Base-by-base conservation (phyloP, 345 rosid genomes). In the Turnera subulata region DNA sequence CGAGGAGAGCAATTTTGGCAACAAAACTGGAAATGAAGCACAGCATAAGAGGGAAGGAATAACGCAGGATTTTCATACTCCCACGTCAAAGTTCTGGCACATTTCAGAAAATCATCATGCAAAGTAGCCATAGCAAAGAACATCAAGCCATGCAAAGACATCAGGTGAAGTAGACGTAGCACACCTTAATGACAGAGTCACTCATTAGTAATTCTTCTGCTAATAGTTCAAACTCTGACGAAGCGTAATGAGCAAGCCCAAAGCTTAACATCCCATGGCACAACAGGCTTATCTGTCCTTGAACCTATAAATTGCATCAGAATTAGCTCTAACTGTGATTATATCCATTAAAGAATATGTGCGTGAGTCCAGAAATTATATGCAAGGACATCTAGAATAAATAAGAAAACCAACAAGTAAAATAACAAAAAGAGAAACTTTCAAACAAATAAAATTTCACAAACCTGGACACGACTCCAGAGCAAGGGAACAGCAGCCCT, bases 381-480 rank as follows among this genome's bases (percentile, higher is more conserved):
- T 10, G 11, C 43, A 15, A 24, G 13, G 12, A 13, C 16, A 42
- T 16, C 40, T 42, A 9, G 45, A 42, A 42, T 39, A 44, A 35
- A 50, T 5, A 35, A 19, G 49, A 60, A 37, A 42, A 15, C 14
- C 11, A 6, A 25, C 45, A 5, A 62, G n/a, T n/a, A 17, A 42
- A 49, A 56, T 17, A 44, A 29, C 8, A 29, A 8, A 29, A 29
- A 29, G 35, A 8, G 8, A 29, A 29, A 4, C 8, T 29, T 8
- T 8, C 35, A 29, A 46, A 43, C 19, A 39, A 33, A 22, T 45
- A 14, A 46, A 69, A 46, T 9, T 46, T 64, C 56, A 73, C 78
- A 71, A 76, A 94, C 99, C 96, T 94, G 99, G 59, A 90, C 99
- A 68, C 99, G 96, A 62, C 99, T 94, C 99, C 99, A 94, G 59